These are phyloP conservation scores for Claviceps spartinae DNA, from an alignment of 2,329 filamentous ascomycete genomes.

Conservation along the genomic window DNA sequence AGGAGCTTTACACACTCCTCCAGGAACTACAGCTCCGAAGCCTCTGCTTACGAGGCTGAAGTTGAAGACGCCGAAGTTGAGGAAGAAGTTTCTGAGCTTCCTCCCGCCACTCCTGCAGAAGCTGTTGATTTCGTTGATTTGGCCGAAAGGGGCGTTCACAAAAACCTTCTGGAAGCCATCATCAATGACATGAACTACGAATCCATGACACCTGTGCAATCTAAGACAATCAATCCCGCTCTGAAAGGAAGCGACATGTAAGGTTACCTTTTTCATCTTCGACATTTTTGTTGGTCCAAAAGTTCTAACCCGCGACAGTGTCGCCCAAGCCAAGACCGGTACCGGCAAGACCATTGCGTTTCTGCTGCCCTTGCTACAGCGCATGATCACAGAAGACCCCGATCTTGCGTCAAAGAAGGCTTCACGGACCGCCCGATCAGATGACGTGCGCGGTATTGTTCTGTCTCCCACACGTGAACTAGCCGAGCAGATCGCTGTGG, in stretches of 20 bases:
- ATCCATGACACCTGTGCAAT: slow-evolving; percentile 87
- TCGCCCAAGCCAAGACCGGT: slow-evolving; percentile 92
- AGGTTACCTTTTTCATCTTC: slow-evolving; percentile 21
- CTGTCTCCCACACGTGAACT: slow-evolving; percentile 72
- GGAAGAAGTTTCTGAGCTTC: no score
- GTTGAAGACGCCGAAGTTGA: background rate
- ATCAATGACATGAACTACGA: slow-evolving; percentile 60
- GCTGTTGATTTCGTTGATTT: slow-evolving; percentile 32
- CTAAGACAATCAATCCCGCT: slow-evolving; percentile 66
- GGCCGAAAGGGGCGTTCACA: slow-evolving; percentile 38
- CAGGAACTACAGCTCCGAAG: slow-evolving; percentile 28
- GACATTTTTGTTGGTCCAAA: background rate
- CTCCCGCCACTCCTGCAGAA: slow-evolving; percentile 12
- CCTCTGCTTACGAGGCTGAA: slow-evolving; percentile 14
- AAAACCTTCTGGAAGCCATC: slow-evolving; percentile 53
- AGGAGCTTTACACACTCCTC: slow-evolving; percentile 13
- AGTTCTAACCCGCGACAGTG: slow-evolving; percentile 29
- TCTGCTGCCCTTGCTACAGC: slow-evolving; percentile 72
- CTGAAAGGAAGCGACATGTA: slow-evolving; percentile 74
- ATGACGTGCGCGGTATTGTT: slow-evolving; percentile 56
- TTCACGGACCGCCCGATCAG: slow-evolving; percentile 24
- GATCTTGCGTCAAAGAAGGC: slow-evolving; percentile 37
- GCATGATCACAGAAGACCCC: slow-evolving; percentile 53
- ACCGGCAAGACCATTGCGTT: slow-evolving; percentile 96
- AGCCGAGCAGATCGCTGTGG: slow-evolving; percentile 65